Conservation (phyloP, 345 rosid genomes). For the Populus deltoides region DNA sequence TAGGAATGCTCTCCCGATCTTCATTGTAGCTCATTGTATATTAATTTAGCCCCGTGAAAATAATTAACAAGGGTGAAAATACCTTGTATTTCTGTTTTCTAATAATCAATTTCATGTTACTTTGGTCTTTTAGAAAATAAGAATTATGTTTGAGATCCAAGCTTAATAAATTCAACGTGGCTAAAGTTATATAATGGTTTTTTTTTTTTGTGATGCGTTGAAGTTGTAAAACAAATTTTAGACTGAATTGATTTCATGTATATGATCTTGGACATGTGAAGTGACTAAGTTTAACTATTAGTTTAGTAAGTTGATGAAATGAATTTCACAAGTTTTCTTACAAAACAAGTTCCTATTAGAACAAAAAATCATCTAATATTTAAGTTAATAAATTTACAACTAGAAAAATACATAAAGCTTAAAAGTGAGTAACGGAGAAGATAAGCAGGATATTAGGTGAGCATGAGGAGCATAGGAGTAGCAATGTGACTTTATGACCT, state of each 20-base stretch:
- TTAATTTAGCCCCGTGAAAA: background rate
- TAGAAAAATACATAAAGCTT: background rate
- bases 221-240: background rate
- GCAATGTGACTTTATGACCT: background rate
- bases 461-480: too few species aligned
- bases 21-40: background rate
- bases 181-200: too few species aligned
- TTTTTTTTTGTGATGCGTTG: background rate
- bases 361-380: too few species aligned
- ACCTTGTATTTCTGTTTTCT: too few species aligned
- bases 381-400: too few species aligned
- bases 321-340: background rate
- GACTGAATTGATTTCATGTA: background rate
- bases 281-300: background rate
- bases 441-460: too few species aligned
- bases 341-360: fast-evolving
- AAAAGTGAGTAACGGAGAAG: background rate
- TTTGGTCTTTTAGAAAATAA: too few species aligned
- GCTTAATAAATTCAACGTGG: too few species aligned
- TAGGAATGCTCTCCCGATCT: background rate
- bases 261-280: background rate
- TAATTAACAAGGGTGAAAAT: too few species aligned
- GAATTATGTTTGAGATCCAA: too few species aligned
- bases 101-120: too few species aligned
- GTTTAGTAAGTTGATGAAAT: background rate